Evolutionary conservation across 2,329 filamentous ascomycete species (phyloP).

Genomic region (Cladosporium sp.): DNA sequence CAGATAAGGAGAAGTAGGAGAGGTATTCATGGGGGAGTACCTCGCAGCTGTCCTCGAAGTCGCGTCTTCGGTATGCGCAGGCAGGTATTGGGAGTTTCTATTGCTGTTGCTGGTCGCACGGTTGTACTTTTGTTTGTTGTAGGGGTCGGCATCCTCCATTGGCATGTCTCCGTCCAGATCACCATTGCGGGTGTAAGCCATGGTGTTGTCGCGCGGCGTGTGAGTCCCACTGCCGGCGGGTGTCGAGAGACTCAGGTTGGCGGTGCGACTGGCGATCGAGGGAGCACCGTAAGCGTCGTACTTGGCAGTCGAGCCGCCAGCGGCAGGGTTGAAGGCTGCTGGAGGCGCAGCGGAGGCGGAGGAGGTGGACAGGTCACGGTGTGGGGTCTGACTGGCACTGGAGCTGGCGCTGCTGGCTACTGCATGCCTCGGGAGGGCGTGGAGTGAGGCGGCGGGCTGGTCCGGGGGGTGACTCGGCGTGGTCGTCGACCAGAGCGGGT

Average conservation of each 20-base stretch:
- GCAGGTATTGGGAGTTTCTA: conserved; percentile 69
- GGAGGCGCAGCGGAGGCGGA: conserved; percentile 1
- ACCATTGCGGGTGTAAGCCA: conserved; percentile 34
- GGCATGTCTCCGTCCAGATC: conserved; percentile 43
- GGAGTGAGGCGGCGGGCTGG: not conserved
- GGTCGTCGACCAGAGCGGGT: conserved; percentile 10
- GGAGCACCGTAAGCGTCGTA: conserved; percentile 23
- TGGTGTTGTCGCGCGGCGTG: conserved; percentile 12
- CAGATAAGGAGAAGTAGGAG: conserved; percentile 68
- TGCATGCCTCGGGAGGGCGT: not conserved
- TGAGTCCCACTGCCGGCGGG: conserved; percentile 11
- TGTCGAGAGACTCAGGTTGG: conserved; percentile 35
- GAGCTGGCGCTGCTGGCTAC: conserved; percentile 2
- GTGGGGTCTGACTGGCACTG: conserved; percentile 3
- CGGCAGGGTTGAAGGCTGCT: not conserved
- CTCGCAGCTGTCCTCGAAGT: conserved; percentile 80
- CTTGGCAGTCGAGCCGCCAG: conserved; percentile 4
- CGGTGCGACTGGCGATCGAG: conserved; percentile 33
- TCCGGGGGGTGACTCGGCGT: conserved; percentile 8
- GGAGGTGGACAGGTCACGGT: conserved; percentile 1
- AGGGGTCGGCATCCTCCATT: conserved; percentile 88
- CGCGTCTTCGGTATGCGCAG: conserved; percentile 42
- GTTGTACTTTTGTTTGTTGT: conserved; percentile 82
- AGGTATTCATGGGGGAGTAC: conserved; percentile 95
- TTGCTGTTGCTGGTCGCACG: conserved; percentile 55